Base-by-base conservation (phyloP, 306 rosid genomes). In the Ammopiptanthus mongolicus region DNA sequence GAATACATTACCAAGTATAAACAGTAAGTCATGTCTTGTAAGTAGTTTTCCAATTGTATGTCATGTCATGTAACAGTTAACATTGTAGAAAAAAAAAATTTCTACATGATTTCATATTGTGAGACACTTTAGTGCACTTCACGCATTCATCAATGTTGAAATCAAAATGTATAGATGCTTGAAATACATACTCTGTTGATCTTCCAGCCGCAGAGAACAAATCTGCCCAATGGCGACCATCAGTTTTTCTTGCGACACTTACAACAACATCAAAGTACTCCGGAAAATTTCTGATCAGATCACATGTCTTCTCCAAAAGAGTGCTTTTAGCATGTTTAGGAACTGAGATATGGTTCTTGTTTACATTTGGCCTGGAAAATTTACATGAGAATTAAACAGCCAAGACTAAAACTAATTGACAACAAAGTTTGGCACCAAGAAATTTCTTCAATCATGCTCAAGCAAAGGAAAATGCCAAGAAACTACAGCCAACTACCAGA, bases 211-310 rank as follows among this genome's bases (percentile, higher is more conserved):
- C 91, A 19, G 96, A 80, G 81, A 95, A 92, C 80, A 95, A 84
- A 82, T 95, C 99, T 8, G 97, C 93, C 99, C 99, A 92, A 86
- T 95, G 98, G 78, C 97, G 91, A 83, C 96, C 99, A 86, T 95
- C 99, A 39, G 99, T 95, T 89, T 95, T 92, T 85, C 99, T 87
- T 77, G 97, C 99, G 46, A 95, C 99, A 86, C 99, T 95, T 65
- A 95, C 97, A 70, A 95, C 96, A 65, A 95, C 97, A 79, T 91
- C 98, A 73, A 88, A 88, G 84, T 95, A 95, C 87, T 91, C 98
- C 0, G 97, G 89, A 78, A 95, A 95, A 74, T 81, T 91, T 82
- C 90, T 85, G 77, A 95, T 89, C 88, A 91, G 86, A 65, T 90
- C 93, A 81, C 98, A 95, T 29, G 98, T 90, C 91, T 95, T 95